Evolutionary conservation across 148 eudicot species (phyloP).

Genomic region (Drosera capensis): DNA sequence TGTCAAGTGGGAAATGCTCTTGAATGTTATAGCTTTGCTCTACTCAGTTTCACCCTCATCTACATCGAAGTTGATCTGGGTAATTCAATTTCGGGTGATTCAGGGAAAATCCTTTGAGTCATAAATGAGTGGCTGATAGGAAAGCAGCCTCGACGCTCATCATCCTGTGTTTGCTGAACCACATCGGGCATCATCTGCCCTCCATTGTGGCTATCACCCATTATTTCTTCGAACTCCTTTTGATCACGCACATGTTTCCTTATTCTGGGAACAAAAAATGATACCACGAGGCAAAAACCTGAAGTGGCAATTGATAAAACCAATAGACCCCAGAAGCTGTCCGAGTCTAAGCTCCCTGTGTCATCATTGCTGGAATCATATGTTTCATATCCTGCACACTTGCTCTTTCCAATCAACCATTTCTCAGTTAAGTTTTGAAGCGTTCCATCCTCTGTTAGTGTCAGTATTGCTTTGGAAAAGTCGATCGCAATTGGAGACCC

Average conservation of each 20-base stretch:
- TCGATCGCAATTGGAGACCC: conserved; percentile 18
- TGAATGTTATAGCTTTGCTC: too few species aligned
- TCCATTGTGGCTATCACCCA: too few species aligned
- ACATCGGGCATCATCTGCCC: too few species aligned
- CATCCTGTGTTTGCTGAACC: too few species aligned
- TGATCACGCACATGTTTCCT: not conserved
- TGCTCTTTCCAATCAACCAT: not conserved
- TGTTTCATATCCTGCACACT: conserved; percentile 1
- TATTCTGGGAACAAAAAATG: conserved; percentile 1
- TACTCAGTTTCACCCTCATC: too few species aligned
- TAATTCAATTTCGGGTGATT: too few species aligned
- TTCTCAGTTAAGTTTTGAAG: not conserved
- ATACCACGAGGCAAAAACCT: conserved; percentile 8
- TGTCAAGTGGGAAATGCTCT: too few species aligned
- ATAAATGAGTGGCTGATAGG: too few species aligned
- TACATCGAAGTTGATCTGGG: too few species aligned
- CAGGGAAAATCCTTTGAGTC: too few species aligned
- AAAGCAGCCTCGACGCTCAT: too few species aligned
- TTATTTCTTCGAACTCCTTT: not conserved
- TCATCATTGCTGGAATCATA: not conserved
- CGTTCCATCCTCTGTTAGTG: conserved; percentile 8
- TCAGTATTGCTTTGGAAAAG: conserved; percentile 17
- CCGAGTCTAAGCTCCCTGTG: conserved; percentile 3
- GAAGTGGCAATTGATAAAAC: conserved; percentile 2
- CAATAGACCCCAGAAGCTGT: conserved; percentile 14